Evolutionary conservation across 305 asterid genomes (phyloP).

Genomic region (Solanum hybrid): DNA sequence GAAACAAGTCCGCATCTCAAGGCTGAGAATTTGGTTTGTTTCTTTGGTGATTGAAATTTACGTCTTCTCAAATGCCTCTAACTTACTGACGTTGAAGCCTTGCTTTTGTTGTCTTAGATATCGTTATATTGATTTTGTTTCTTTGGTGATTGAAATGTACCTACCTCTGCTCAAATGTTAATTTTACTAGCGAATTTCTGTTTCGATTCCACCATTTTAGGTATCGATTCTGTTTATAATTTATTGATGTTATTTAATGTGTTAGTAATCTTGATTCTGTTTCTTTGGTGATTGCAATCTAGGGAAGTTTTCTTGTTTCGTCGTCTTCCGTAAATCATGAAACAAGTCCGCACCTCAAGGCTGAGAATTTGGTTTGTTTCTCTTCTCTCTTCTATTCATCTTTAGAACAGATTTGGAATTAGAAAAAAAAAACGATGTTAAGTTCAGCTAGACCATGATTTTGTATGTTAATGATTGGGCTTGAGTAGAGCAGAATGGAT

Average conservation of each 20-base stretch:
- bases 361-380: conserved; percentile 71
- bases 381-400: not conserved
- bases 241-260: not conserved
- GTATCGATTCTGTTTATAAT: not conserved
- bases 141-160: not conserved
- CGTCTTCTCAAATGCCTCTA: not conserved
- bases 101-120: not conserved
- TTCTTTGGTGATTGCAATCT: conserved; percentile 6
- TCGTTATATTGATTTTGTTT: not conserved
- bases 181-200: not conserved
- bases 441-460: conserved; percentile 1
- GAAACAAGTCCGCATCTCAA: conserved; percentile 71
- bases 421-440: not conserved
- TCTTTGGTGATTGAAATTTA: not conserved
- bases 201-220: not conserved
- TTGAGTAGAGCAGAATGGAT: not conserved
- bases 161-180: not conserved
- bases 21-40: conserved; percentile 78
- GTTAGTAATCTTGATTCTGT: not conserved
- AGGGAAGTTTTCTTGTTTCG: conserved; percentile 95
- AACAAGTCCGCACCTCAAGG: conserved; percentile 68
- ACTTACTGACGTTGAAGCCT: not conserved
- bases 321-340: conserved; percentile 62
- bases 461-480: not conserved
- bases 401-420: not conserved